A percentile compares a stretch with the other conserved stretches of the same genome.
Conservation (phyloP, 129 eudicot species). For the Flaveria trinervia region DNA sequence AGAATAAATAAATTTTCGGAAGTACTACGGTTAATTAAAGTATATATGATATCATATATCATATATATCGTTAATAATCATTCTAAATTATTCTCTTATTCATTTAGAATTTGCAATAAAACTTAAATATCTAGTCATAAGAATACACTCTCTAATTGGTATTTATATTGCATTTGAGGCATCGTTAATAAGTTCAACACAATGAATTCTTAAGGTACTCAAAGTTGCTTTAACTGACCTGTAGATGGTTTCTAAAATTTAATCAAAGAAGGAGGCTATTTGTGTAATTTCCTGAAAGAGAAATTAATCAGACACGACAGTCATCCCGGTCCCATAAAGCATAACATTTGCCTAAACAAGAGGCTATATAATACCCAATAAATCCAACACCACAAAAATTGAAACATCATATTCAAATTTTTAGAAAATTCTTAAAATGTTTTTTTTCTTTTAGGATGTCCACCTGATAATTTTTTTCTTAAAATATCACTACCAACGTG, state of each 20-base stretch:
- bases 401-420: not conserved
- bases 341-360: slow-evolving; percentile 30
- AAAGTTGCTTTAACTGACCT: not conserved
- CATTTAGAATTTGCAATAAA: not conserved
- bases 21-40: not conserved
- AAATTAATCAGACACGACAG: slow-evolving; percentile 23
- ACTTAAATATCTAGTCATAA: not conserved
- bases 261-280: not conserved
- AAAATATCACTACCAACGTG: too few species aligned
- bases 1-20: too few species aligned
- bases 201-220: not conserved
- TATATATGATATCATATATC: not conserved
- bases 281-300: slow-evolving; percentile 8
- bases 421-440: not conserved
- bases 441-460: not conserved
- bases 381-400: slow-evolving; percentile 15
- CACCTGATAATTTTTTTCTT: too few species aligned
- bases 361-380: slow-evolving; percentile 29
- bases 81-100: not conserved
- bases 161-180: not conserved
- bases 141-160: too few species aligned
- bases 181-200: not conserved
- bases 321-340: slow-evolving; percentile 26
- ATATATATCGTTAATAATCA: not conserved
- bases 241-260: not conserved